Evolutionary conservation across 2,329 filamentous ascomycete genomes (phyloP), one percentile per base, ranked within the genome.

Genomic region (Cytospora piceae): DNA sequence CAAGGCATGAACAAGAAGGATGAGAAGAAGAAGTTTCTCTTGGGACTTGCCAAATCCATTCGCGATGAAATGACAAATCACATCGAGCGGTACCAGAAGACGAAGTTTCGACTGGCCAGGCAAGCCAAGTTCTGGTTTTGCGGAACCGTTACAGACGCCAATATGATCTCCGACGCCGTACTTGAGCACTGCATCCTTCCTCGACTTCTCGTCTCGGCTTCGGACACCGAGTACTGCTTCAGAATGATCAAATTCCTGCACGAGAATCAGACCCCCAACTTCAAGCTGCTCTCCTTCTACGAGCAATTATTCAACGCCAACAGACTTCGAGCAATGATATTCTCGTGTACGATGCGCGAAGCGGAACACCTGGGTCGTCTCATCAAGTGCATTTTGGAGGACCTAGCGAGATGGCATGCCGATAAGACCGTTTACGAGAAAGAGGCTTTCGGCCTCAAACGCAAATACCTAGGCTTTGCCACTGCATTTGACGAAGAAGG

Each of bases 111-210:
- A 69, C 79, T 98, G 55, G 86, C 86, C 61, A 89, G 89, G 69
- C 91, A 94, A 72, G 93, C 94, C 74, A 82, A 88, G 70, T 79
- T 84, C 63, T 97, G 94, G 88, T 97, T 98, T 74, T 80, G 85
- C 5, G 83, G 85, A 12, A 83, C 87, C 69, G 84, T 86, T 67
- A 80, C 84, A 27, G 90, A 88, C 71, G 79, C 84, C 49, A 88
- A 90, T 65, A 81, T 81, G 9, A 82, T 96, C 5, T 91, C 94
- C 61, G 87, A 93, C 71, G 84, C 87, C 4, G 79, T 99, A 22
- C 84, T 99, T 12, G 93, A 98, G 77, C 90, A 96, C 72, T 99
- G 95, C 74, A 88, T 99, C 70, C 78, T 98, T n/a, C 95, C 95
- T 12, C 90, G 95, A 52, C 83, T 96, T 22, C 84, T 95, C 31